Evolutionary conservation across 208 protist species (phyloP), one percentile per base, ranked within the genome.

Genomic region (Angomonas desouzai): DNA sequence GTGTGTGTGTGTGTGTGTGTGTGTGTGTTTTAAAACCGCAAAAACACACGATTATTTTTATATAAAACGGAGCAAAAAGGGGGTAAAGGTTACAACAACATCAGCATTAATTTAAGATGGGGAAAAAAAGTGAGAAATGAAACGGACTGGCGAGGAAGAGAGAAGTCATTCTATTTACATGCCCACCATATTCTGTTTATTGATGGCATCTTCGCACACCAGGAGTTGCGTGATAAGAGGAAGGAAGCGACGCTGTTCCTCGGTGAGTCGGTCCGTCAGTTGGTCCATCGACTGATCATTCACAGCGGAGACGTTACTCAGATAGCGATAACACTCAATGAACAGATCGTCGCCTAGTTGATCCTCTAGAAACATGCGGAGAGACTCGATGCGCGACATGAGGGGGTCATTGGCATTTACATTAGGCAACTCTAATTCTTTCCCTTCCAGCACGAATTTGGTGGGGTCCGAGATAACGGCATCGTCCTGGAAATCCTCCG

Each of bases 331-430:
- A 43, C 79, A 86, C 16, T 43, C 40, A 0, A 96, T 59, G 1
- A 97, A 74, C 16, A 59, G 43, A 1, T 83, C 72, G 7, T 96
- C 93, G 13, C 93, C 90, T 48, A 97, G 74, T 49, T 83, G 57
- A 1, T 81, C 64, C 62, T 94, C 89, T 18, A 97, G 69, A 64
- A 91, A 96, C 29, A 94, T 77, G 48, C 93, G 85, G 13, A 97
- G 79, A 9, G 79, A 81, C 77, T 97, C 93, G 60, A 97, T 96
- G 49, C 93, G 81, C 55, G 89, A 80, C 83, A 93, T 91, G 9
- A 97, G 74, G 25, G 89, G 85, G 61, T 96, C 89, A 1, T 59
- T 73, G 3, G 81, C 83, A 18, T 72, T 80, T 28, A 93, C 76
- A 62, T 94, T 91, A 18, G 85, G 83, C 51, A 97, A 53, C 29